Evolutionary conservation across 768 basidiomycete species (phyloP).

Genomic region (Termitomyces sp.): DNA sequence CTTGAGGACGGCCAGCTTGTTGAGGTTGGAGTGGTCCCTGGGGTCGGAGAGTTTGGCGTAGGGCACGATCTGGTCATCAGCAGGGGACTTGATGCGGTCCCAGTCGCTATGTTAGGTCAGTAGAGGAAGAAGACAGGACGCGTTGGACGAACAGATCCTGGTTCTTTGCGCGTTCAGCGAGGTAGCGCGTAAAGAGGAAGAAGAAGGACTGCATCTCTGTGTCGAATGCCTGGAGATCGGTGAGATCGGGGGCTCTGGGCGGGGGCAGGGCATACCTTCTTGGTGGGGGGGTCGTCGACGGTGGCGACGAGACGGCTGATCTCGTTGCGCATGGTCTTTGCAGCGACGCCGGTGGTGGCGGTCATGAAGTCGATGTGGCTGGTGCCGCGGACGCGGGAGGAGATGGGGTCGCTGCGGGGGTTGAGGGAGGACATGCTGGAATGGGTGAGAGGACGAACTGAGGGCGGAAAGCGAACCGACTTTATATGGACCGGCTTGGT

Average conservation of each 20-base stretch:
- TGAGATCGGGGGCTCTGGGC: slow-evolving; percentile 6
- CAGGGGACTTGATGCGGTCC: slow-evolving; percentile 86
- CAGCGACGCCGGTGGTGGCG: slow-evolving; percentile 90
- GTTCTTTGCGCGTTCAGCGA: slow-evolving; percentile 81
- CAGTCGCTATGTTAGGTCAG: slow-evolving; percentile 52
- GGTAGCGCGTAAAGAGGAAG: slow-evolving; percentile 92
- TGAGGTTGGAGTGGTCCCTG: slow-evolving; percentile 59
- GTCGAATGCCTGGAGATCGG: slow-evolving; percentile 67
- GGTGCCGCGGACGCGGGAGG: slow-evolving; percentile 67
- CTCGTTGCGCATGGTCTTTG: slow-evolving; percentile 98
- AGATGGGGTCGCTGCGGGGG: slow-evolving; percentile 64
- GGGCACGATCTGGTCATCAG: slow-evolving; percentile 78
- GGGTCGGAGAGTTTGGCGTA: slow-evolving; percentile 67
- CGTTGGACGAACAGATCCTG: slow-evolving; percentile 67
- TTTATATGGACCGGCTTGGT: slow-evolving; percentile 22
- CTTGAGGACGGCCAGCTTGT: slow-evolving; percentile 94
- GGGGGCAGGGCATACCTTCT: slow-evolving; percentile 52
- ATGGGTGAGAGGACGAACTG: slow-evolving; percentile 13
- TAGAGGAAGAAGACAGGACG: slow-evolving; percentile 1
- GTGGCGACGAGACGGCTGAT: slow-evolving; percentile 88
- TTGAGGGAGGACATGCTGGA: slow-evolving; percentile 49
- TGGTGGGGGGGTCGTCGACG: slow-evolving; percentile 72
- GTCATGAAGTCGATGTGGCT: slow-evolving; percentile 95
- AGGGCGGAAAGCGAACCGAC: slow-evolving; percentile 21
- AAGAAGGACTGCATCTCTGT: slow-evolving; percentile 97